phyloP scores from a whole-genome alignment of 1,139 yeast species.

The Suhomyces yuchorum region DNA sequence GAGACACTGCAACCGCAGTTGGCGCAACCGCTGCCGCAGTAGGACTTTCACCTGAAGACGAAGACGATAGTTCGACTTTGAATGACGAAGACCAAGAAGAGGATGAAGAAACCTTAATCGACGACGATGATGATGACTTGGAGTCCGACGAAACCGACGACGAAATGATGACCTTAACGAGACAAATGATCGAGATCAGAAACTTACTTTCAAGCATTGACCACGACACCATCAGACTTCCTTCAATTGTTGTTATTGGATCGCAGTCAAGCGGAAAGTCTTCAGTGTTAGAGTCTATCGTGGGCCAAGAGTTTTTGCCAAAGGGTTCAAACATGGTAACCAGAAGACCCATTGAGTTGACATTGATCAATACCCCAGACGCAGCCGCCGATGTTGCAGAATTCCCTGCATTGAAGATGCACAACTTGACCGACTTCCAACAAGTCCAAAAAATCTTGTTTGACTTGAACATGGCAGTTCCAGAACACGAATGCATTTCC shows the following conservation, averaged over 20 bases:
- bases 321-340: constrained; percentile 97
- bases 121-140: constrained; percentile 47
- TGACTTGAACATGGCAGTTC: constrained; percentile 91
- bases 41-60: constrained; percentile 39
- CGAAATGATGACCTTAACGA: constrained; percentile 82
- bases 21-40: constrained; percentile 53
- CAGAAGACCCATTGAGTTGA: constrained; percentile 90
- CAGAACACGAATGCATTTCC: constrained; percentile 79
- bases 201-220: constrained; percentile 76
- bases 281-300: constrained; percentile 89
- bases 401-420: constrained; percentile 85
- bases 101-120: constrained; percentile 29
- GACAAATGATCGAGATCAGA: constrained; percentile 96
- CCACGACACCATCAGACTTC: constrained; percentile 77
- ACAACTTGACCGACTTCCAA: constrained; percentile 78
- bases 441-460: constrained; percentile 83
- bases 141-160: constrained; percentile 57
- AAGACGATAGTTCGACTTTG: constrained; percentile 14
- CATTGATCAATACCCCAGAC: constrained; percentile 82
- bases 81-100: constrained; percentile 34
- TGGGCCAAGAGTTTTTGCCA: constrained; percentile 92
- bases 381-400: constrained; percentile 88
- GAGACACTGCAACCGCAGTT: constrained; percentile 41
- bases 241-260: constrained; percentile 95
- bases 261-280: constrained; percentile 98